Base-by-base conservation (phyloP, 495 filamentous ascomycete species). In the Talaromyces liani region DNA sequence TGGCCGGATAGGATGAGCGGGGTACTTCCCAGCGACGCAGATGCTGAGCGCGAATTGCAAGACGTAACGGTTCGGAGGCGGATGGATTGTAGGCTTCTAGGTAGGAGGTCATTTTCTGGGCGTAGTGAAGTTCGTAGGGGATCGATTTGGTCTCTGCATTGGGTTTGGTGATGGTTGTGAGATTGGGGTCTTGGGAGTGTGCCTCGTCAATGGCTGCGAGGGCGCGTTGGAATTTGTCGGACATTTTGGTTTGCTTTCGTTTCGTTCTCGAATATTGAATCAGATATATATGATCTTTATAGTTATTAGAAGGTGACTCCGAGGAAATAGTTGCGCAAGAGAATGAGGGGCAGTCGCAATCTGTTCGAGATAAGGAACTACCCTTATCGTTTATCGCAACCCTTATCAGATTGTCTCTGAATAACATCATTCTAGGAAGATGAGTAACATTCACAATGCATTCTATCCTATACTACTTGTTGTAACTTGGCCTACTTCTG, bases 1-100 rank as follows among this genome's bases (percentile, higher is more conserved):
- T 90, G 71, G 80, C 79, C 9, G 90, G 87, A 73, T 91, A 92
- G 47, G 77, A 82, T 63, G 71, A 71, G 25, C 91, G 86, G 0
- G 89, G 88, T 14, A 92, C 81, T 73, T 93, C 88, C 89, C 89
- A 94, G 68, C 91, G 88, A 58, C 82, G 76, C 65, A 93, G 87
- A 75, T 94, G 91, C 73, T 94, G 91, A 22, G 90, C 91, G 63
- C 89, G 87, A 63, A 91, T 85, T 29, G 91, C 91, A 62, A 93
- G 79, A 25, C 82, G 82, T 45, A 94, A 80, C 54, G 80, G 69
- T 14, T 87, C 84, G 3, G 87, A 83, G 18, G 90, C 85, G 36
- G 74, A 59, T 1, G 88, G 83, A 33, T 72, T 64, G 62, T 82
- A 80, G 3, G 74, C 70, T 10, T 77, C 67, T 18, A 94, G 85